Evolutionary conservation across 805 yeast genomes (phyloP), one percentile per base, ranked within the genome.

Genomic region (Yamadazyma akitaensis): DNA sequence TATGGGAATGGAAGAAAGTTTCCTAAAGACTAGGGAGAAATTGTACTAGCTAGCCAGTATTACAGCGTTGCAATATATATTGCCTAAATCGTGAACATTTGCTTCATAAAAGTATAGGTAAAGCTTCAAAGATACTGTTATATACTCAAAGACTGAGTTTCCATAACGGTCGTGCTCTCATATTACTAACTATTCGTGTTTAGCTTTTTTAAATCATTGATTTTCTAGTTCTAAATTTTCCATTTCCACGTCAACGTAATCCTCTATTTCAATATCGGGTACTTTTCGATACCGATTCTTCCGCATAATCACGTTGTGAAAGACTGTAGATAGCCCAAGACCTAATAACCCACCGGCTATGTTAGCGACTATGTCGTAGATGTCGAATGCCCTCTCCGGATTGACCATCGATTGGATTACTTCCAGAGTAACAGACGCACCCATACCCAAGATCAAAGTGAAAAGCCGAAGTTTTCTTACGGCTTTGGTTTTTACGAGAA

Each of bases 341-440:
- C 67, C 73, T 9, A 55, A 18, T 4, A 55, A 37, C 47, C 68
- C 63, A 2, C 76, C 76, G 7, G 42, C 48, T 5, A 68, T 42
- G 47, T 72, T 72, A 49, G 44, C 56, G 11, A 50, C 40, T 16
- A 81, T 80, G 55, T 81, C 87, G 40, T 51, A 40, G 1, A 57
- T 40, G 50, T 81, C 87, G 59, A 80, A 81, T 0, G 62, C 61
- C 43, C 87, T 55, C 2, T 50, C 55, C 0, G 81, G 75, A 33
- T 77, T 70, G 2, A 79, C 61, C 14, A 65, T 7, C 14, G 70
- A 70, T 52, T 81, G 87, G 1, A 72, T 45, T 40, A 73, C 62
- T 54, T 81, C 87, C 62, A 81, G 81, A 2, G 67, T 64, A 2
- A 80, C 57, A 12, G 77, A 64, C 0, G 74, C 82, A 2, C 65